Evolutionary conservation across 208 protist genomes (phyloP).

Genomic region (Wallacemonas collosoma): DNA sequence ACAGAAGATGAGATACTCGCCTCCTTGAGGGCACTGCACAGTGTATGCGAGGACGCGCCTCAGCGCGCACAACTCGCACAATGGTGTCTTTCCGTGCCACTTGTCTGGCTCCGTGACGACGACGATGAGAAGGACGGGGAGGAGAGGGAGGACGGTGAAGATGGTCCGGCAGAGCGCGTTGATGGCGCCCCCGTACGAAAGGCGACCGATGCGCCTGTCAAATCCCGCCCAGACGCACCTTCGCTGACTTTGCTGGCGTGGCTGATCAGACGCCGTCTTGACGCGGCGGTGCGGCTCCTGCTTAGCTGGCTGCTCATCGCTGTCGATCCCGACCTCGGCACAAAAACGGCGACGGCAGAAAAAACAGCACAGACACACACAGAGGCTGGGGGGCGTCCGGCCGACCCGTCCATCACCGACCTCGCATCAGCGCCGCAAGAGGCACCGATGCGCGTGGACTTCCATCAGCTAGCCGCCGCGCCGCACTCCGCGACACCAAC

Average conservation of each 20-base stretch:
- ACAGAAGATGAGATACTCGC: background rate
- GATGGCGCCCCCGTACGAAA: background rate
- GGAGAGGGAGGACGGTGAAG: too few relatives aligned
- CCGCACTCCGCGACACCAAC: background rate
- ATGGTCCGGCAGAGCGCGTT: too few relatives aligned
- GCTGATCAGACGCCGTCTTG: background rate
- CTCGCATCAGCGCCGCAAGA: too few relatives aligned
- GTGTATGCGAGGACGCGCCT: background rate
- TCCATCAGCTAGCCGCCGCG: background rate
- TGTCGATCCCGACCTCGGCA: background rate
- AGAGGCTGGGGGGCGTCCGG: too few relatives aligned
- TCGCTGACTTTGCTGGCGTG: conserved; percentile 5
- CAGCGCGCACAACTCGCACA: background rate
- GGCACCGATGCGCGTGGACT: background rate
- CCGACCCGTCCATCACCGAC: too few relatives aligned
- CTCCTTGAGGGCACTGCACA: background rate
- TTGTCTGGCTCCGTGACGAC: conserved; percentile 4
- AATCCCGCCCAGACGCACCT: background rate
- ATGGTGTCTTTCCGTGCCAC: background rate
- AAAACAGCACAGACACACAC: too few relatives aligned
- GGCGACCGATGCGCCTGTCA: background rate
- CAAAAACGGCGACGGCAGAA: too few relatives aligned
- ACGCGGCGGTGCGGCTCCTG: background rate
- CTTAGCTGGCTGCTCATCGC: background rate
- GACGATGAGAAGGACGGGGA: background rate